Conservation (phyloP, 2,329 filamentous ascomycete genomes). For the Talaromyces sp. region DNA sequence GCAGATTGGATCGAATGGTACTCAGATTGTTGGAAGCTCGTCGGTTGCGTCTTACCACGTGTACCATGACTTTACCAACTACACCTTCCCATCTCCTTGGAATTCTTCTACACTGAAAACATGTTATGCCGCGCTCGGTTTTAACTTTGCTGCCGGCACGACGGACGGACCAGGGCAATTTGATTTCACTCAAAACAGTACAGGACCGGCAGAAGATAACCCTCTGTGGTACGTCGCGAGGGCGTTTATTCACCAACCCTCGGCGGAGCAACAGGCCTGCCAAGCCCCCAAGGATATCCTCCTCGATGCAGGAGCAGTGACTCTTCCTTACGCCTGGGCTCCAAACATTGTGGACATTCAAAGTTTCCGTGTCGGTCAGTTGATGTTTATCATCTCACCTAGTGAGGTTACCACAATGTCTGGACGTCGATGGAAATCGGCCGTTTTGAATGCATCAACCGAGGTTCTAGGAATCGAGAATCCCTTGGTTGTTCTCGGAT, state of each 20-base stretch:
- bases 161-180: constrained; percentile 86
- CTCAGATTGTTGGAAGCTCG: constrained; percentile 49
- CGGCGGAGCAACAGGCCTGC: constrained; percentile 63
- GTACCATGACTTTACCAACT: constrained; percentile 75
- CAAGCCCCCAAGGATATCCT: constrained; percentile 79
- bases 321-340: constrained; percentile 74
- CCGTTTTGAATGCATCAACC: constrained; percentile 53
- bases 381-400: constrained; percentile 76
- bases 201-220: constrained; percentile 62
- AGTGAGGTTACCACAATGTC: constrained; percentile 92
- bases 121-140: constrained; percentile 82
- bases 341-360: constrained; percentile 91
- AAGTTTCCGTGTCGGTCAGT: constrained; percentile 72
- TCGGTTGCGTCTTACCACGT: constrained; percentile 77
- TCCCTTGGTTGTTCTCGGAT: constrained; percentile 76
- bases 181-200: constrained; percentile 86
- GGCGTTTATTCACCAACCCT: constrained; percentile 64
- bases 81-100: constrained; percentile 61
- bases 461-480: constrained; percentile 45
- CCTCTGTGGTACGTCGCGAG: constrained; percentile 77
- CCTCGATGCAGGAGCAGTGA: constrained; percentile 79
- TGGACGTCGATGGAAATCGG: constrained; percentile 76
- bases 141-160: constrained; percentile 88
- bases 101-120: constrained; percentile 62
- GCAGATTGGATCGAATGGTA: constrained; percentile 38